Percentiles rank a stretch among this genome's conserved stretches.
Conservation (phyloP, 2,329 filamentous ascomycete genomes). For the Westerdykella sp. region DNA sequence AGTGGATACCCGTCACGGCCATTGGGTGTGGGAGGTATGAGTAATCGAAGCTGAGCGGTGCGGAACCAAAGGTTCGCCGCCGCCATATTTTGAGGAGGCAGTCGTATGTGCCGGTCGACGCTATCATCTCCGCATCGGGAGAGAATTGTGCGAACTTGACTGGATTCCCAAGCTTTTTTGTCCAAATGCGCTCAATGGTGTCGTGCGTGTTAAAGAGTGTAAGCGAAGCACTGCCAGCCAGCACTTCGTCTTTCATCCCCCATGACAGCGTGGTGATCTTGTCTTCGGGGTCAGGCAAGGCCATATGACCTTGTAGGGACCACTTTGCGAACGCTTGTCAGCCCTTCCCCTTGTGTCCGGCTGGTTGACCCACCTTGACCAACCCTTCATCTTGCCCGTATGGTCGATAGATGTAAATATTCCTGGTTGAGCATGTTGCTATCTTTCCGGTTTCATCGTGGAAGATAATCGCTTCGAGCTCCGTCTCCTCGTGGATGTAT, state of each 20-base stretch:
- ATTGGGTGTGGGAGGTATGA: constrained; percentile 82
- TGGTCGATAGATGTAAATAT: constrained; percentile 73
- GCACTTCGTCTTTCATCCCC: constrained; percentile 78
- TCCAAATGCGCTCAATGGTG: constrained; percentile 61
- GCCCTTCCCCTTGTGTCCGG: constrained; percentile 11
- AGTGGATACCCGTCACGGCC: constrained; percentile 74
- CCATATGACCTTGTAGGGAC: constrained; percentile 57
- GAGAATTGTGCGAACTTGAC: constrained; percentile 73
- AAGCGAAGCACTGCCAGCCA: constrained; percentile 66
- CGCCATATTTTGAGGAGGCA: constrained; percentile 89
- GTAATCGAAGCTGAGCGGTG: constrained; percentile 83
- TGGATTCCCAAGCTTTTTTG: constrained; percentile 63
- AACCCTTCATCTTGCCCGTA: constrained; percentile 63
- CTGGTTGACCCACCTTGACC: constrained; percentile 56
- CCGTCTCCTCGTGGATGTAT: constrained; percentile 67
- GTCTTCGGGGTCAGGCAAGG: constrained; percentile 40
- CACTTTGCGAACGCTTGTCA: constrained; percentile 39
- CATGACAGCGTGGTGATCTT: constrained; percentile 66
- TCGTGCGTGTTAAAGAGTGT: constrained; percentile 59
- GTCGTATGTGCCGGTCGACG: constrained; percentile 72
- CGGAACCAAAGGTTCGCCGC: constrained; percentile 72
- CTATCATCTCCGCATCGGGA: constrained; percentile 80
- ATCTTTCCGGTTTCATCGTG: constrained; percentile 82
- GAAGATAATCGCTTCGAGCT: constrained; percentile 70
- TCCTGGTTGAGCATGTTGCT: constrained; percentile 61